Conservation (phyloP, 192 early-diverging fungal genomes). For the Rhizoclosmatium sp. region DNA sequence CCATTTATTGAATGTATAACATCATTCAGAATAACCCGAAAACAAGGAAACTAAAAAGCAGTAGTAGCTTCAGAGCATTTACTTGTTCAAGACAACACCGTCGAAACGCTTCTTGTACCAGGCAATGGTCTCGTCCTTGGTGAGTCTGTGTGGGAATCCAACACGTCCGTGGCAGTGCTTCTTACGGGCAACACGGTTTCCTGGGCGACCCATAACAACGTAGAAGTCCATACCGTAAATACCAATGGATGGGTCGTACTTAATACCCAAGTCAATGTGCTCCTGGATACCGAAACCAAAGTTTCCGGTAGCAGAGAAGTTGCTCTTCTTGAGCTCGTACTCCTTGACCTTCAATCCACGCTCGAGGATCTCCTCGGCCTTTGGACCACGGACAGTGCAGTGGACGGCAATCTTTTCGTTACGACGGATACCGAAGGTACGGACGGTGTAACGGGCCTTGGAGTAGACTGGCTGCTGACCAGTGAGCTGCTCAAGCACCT, state of each 20-base stretch:
- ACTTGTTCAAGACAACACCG: slow-evolving; percentile 87
- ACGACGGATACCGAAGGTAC: slow-evolving; percentile 99
- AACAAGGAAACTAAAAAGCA: too few relatives aligned
- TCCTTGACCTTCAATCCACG: slow-evolving; percentile 99
- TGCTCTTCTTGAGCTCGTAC: slow-evolving; percentile 93
- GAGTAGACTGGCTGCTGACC: slow-evolving; percentile 99
- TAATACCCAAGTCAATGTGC: slow-evolving; percentile 99
- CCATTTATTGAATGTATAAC: too few relatives aligned
- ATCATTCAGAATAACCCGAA: too few relatives aligned
- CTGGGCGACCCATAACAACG: slow-evolving; percentile 98
- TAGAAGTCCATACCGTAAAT: slow-evolving; percentile 97
- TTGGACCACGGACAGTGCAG: slow-evolving; percentile 96
- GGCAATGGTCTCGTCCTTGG: slow-evolving; percentile 93
- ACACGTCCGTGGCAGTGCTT: slow-evolving; percentile 85
- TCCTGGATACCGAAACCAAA: slow-evolving; percentile 99
- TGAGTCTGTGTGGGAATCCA: slow-evolving; percentile 90
- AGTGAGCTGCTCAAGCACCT: slow-evolving; percentile 99
- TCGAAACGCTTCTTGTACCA: slow-evolving; percentile 99
- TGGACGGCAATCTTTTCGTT: slow-evolving; percentile 99
- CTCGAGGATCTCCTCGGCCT: slow-evolving; percentile 98
- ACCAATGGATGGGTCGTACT: slow-evolving; percentile 99
- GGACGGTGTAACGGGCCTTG: slow-evolving; percentile 99
- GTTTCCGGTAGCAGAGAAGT: slow-evolving; percentile 99
- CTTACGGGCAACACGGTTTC: slow-evolving; percentile 93
- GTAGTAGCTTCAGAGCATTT: slow-evolving; percentile 38